Base-by-base conservation (phyloP, 225 moss, liverwort and hornwort genomes). In the Asterella californica region DNA sequence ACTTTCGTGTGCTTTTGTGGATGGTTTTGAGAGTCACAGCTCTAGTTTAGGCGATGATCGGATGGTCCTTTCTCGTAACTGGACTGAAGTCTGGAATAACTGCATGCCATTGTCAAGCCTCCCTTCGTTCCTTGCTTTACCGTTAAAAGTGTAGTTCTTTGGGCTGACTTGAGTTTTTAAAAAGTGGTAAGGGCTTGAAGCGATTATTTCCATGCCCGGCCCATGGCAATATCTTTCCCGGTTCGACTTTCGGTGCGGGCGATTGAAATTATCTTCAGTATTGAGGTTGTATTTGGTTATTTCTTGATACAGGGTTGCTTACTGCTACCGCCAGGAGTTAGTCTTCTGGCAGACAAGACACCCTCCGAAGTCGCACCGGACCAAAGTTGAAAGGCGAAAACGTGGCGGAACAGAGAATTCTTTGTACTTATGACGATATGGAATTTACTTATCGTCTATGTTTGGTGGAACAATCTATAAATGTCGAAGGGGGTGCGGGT, bases 361-460 rank as follows among this genome's bases (percentile, higher is more conserved):
- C 36, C 37, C 22, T 57, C 45, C 21, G 14, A 57, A 59, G 57
- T 59, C 18, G 38, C 27, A 48, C 69, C 75, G 59, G 57, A 57
- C 33, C 32, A 59, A 46, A n/a, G 46, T 25, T 47, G 24, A 57
- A 75, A 59, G 75, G 59, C 36, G 75, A 59, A 37, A 59, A 76
- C 22, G 21, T 22, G 21, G 59, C 34, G 9, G 34, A 33, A 75
- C 75, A 75, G 4, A 55, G 59, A 17, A 24, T 59, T 57, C 57
- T 59, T 34, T 57, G 57, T 37, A 59, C 59, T 60, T 37, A 36
- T 25, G 57, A 37, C 25, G 11, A 22, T 21, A 57, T 36, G 36
- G 36, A 54, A 49, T 2, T 19, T 19, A 42, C 7, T 57, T 36
- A 21, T 59, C 57, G 55, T 76, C 24, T 38, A 37, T 57, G 75